phyloP scores from a whole-genome alignment of 768 basidiomycete species.

The Chiua virens region DNA sequence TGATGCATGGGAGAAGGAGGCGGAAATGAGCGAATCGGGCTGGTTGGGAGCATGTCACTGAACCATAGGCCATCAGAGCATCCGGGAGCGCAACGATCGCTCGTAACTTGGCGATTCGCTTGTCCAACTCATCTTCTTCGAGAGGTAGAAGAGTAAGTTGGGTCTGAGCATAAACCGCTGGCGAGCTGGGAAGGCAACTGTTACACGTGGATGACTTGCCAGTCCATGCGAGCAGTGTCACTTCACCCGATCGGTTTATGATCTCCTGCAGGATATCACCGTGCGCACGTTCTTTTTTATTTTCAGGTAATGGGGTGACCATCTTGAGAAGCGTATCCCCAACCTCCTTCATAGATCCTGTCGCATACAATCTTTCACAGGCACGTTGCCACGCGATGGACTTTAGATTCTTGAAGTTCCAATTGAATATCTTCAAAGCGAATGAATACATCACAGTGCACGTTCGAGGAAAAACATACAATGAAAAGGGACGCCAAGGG shows the following conservation, averaged over 20 bases:
- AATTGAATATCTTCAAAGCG: neutral
- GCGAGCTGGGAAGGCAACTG: slow-evolving; percentile 4
- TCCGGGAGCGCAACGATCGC: no score
- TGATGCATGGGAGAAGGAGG: no score
- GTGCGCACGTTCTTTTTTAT: neutral
- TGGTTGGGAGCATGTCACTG: no score
- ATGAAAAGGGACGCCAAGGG: no score
- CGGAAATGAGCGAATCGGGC: no score
- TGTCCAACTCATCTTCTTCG: no score
- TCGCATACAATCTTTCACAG: neutral
- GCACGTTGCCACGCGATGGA: neutral
- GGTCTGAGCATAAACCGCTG: neutral
- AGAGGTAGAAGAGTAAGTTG: no score
- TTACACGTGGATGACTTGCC: neutral
- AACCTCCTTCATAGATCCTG: neutral
- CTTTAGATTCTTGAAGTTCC: neutral
- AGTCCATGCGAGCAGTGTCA: neutral
- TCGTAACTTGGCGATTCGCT: no score
- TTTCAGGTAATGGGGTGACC: neutral
- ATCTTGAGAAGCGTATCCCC: neutral
- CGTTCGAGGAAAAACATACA: no score
- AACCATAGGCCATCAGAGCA: no score
- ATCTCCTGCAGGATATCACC: neutral
- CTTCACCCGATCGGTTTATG: neutral
- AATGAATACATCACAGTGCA: neutral